Base-by-base conservation (phyloP, 257 asterid species). In the Solanum tacnaense region DNA sequence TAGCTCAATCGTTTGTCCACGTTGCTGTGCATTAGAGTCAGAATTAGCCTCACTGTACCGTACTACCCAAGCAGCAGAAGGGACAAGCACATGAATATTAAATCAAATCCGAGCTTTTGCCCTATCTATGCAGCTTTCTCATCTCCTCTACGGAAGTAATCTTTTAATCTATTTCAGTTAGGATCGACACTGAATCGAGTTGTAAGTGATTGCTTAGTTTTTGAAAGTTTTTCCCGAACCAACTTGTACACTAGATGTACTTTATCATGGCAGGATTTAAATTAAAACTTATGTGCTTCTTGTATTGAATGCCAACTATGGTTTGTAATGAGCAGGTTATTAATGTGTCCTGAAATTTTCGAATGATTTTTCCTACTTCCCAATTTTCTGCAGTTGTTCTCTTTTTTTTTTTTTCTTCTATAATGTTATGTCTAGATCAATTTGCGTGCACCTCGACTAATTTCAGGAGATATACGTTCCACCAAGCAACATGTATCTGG, bases 1-100 rank as follows among this genome's bases (percentile, higher is more conserved):
- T 97, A 90, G 88, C 16, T 29, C 29, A 49, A 10, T 29, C 5
- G 10, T 46, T 29, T 46, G 38, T 46, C 85, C 41, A 46, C 35
- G 41, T 27, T 29, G 67, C 67, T 79, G 85, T 46, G 70, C 70
- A 49, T 46, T 79, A 79, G 67, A 25, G 39, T 44, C 38, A 6
- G 35, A 35, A 44, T 79, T 79, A 27, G 38, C 65, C 65, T 79
- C 36, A 44, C n/a, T 25, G 38, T 41, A 39, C 62, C 1, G n/a
- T 27, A 46, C 68, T 36, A 46, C 21, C 85, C 39, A 16, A 49
- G 70, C 20, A 15, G 41, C 18, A 49, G 41, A 82, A 49, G 86
- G 25, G 86, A 82, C 31, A 11, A 82, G 44, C 7, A 1, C 70
- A 29, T 4, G 70, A 35, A 49, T 49, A 46, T 49, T 8, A 44